A percentile compares a stretch with the other conserved stretches of the same genome.
Conservation (phyloP, 345 rosid genomes). For the Rhizophora apiculata region DNA sequence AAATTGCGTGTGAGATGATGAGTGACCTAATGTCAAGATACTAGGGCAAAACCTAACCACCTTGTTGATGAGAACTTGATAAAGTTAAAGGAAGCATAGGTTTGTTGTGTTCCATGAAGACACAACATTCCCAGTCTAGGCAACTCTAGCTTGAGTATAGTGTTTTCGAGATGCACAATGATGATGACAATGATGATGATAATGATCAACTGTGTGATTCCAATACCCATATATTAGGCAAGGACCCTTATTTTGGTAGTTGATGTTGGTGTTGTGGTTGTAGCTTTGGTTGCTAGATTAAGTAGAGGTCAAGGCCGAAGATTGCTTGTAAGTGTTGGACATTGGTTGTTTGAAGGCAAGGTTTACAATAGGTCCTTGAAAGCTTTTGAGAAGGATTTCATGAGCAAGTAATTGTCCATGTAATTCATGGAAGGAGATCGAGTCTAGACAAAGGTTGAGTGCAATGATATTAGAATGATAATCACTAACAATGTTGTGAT, state of each 20-base stretch:
- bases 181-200: not conserved
- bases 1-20: not conserved
- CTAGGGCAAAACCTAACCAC: not conserved
- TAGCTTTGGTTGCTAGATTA: no score
- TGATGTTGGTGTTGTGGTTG: no score
- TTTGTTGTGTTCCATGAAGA: no score
- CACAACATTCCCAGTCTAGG: not conserved
- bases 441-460: no score
- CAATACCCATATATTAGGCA: not conserved
- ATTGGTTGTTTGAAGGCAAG: no score
- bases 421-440: not conserved
- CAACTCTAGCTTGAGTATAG: not conserved
- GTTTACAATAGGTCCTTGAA: not conserved
- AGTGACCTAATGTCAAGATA: not conserved
- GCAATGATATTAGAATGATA: not conserved
- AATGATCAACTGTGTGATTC: not conserved
- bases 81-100: no score
- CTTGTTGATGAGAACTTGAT: not conserved
- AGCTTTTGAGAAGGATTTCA: not conserved
- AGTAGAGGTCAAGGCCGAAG: no score
- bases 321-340: no score
- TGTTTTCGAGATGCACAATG: not conserved
- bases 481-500: not conserved
- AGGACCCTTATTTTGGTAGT: not conserved
- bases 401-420: not conserved